A percentile compares a stretch with the other conserved stretches of the same genome.
phyloP scores from a whole-genome alignment of 495 filamentous ascomycete species.

The Penicillium lagena region DNA sequence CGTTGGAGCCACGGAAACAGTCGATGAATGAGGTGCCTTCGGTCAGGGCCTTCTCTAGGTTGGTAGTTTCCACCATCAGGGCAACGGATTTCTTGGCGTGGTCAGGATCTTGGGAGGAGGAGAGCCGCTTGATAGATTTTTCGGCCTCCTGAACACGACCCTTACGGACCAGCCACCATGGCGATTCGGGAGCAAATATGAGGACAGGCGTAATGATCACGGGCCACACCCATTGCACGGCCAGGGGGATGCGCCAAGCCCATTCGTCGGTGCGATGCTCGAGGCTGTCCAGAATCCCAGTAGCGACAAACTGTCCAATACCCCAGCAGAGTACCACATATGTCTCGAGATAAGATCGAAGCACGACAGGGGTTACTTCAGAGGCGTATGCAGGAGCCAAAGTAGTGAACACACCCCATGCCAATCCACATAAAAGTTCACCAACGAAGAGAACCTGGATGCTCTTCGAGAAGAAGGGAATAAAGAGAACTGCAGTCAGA shows the following conservation, averaged over 20 bases:
- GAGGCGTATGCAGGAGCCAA: slow-evolving; percentile 68
- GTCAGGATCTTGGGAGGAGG: slow-evolving; percentile 51
- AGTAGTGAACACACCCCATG: slow-evolving; percentile 73
- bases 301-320: slow-evolving; percentile 61
- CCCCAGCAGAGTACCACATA: slow-evolving; percentile 76
- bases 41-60: no score
- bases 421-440: slow-evolving; percentile 66
- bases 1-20: no score
- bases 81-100: slow-evolving; percentile 64
- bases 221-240: slow-evolving; percentile 77
- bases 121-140: slow-evolving; percentile 54
- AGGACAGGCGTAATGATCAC: slow-evolving; percentile 60
- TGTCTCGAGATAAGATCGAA: slow-evolving; percentile 63
- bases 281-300: slow-evolving; percentile 60
- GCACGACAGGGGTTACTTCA: slow-evolving; percentile 62
- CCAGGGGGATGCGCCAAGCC: slow-evolving; percentile 60
- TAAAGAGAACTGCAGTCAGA: slow-evolving; percentile 57
- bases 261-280: slow-evolving; percentile 46
- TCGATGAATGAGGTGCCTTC: slow-evolving; percentile 3
- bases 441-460: slow-evolving; percentile 57
- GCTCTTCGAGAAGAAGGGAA: slow-evolving; percentile 66
- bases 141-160: slow-evolving; percentile 60
- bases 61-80: slow-evolving; percentile 54
- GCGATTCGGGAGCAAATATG: slow-evolving; percentile 62
- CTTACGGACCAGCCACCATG: slow-evolving; percentile 72